Conservation (phyloP, 192 early-diverging fungal species). For the Borealophlyctis nickersoniae region DNA sequence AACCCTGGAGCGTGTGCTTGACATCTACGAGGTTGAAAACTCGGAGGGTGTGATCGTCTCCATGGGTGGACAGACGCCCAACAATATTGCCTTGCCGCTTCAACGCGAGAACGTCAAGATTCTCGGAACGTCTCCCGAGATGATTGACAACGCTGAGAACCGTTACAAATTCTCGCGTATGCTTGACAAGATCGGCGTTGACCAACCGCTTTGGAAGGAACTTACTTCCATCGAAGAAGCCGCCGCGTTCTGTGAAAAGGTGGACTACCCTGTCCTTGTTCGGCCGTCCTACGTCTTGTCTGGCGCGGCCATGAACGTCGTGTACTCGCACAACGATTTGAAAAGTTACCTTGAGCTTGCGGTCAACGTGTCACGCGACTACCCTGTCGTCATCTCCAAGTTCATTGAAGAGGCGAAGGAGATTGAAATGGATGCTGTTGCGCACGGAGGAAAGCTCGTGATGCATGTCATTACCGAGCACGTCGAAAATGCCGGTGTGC, state of each 20-base stretch:
- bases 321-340: slow-evolving; percentile 80
- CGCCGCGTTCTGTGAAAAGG: slow-evolving; percentile 76
- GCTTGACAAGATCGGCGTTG: slow-evolving; percentile 93
- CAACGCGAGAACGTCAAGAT: slow-evolving; percentile 90
- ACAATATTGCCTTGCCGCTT: slow-evolving; percentile 94
- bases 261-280: slow-evolving; percentile 94
- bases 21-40: slow-evolving; percentile 93
- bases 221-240: slow-evolving; percentile 86
- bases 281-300: slow-evolving; percentile 97
- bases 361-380: slow-evolving; percentile 84
- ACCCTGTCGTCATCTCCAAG: slow-evolving; percentile 97
- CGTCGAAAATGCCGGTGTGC: slow-evolving; percentile 98
- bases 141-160: slow-evolving; percentile 96
- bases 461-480: slow-evolving; percentile 97
- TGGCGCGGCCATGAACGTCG: slow-evolving; percentile 99
- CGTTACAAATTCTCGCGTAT: slow-evolving; percentile 97
- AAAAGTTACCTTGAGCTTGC: slow-evolving; percentile 84
- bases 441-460: slow-evolving; percentile 84
- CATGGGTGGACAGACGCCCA: slow-evolving; percentile 96
- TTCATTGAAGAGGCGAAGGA: slow-evolving; percentile 98
- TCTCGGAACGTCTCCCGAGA: slow-evolving; percentile 93
- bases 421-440: slow-evolving; percentile 99
- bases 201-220: slow-evolving; percentile 98
- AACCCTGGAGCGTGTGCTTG: slow-evolving; percentile 88
- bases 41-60: slow-evolving; percentile 86